phyloP scores from a whole-genome alignment of 805 yeast species.

The Suhomyces emberorum region DNA sequence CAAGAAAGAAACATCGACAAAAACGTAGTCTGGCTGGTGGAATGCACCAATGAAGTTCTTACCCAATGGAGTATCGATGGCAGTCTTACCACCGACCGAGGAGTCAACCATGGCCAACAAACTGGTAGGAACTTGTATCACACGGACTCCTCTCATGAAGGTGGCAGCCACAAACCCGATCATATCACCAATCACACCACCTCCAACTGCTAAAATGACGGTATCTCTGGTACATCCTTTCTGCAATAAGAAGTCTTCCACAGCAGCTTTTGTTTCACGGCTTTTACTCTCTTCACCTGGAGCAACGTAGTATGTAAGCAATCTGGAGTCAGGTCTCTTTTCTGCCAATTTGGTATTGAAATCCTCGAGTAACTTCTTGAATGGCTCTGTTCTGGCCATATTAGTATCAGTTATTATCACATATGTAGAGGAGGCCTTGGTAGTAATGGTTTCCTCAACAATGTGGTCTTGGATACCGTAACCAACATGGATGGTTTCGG shows the following conservation, averaged over 20 bases:
- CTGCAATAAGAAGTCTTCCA: constrained; percentile 80
- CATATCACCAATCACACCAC: constrained; percentile 99
- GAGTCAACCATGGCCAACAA: constrained; percentile 96
- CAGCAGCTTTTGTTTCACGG: constrained; percentile 84
- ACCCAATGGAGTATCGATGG: constrained; percentile 94
- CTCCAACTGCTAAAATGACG: constrained; percentile 90
- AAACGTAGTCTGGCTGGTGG: constrained; percentile 90
- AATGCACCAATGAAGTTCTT: constrained; percentile 96
- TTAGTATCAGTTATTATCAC: constrained; percentile 87
- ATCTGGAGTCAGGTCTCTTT: constrained; percentile 54
- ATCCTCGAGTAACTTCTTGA: constrained; percentile 42
- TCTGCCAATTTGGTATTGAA: constrained; percentile 37
- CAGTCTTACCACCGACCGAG: constrained; percentile 97
- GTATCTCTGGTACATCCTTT: constrained; percentile 96
- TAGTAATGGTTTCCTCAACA: constrained; percentile 58
- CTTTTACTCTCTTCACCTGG: constrained; percentile 94
- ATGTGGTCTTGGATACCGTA: constrained; percentile 74
- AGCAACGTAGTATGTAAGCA: constrained; percentile 69
- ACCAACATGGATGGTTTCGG: constrained; percentile 86
- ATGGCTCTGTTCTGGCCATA: constrained; percentile 63
- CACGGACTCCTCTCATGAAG: constrained; percentile 96
- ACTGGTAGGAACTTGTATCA: constrained; percentile 92
- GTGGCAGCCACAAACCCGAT: constrained; percentile 99
- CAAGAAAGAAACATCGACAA: constrained; percentile 84
- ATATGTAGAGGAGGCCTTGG: constrained; percentile 81